Percentiles rank a stretch among this genome's conserved stretches.
These are phyloP conservation scores for Mytilinidion resinicola DNA, from an alignment of 495 filamentous ascomycete genomes.

Conservation along the genomic window DNA sequence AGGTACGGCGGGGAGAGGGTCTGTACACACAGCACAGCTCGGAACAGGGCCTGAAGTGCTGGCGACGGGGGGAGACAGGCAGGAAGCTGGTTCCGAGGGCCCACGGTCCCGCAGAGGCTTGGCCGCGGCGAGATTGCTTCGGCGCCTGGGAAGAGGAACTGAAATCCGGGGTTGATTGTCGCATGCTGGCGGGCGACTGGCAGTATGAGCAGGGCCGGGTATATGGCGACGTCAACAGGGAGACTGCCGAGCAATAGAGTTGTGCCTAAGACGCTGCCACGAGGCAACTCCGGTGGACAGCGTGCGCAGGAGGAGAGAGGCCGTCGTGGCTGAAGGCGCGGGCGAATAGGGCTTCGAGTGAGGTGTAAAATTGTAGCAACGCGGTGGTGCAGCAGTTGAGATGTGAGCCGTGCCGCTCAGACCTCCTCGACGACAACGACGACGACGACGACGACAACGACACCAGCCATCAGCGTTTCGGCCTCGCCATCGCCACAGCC, in stretches of 20 bases:
- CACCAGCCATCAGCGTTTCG: neutral
- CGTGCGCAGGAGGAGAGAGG: neutral
- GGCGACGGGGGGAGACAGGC: neutral
- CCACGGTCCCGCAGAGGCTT: conserved; percentile 17
- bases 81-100: conserved; percentile 11
- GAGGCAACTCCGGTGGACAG: neutral
- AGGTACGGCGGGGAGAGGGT: conserved; percentile 19
- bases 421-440: neutral
- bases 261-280: neutral
- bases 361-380: conserved; percentile 25
- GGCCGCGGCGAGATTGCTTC: conserved; percentile 22
- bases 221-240: conserved; percentile 13
- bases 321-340: conserved; percentile 22
- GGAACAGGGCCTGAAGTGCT: neutral
- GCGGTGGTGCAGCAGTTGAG: neutral
- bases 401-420: conserved; percentile 6
- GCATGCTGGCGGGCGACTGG: conserved; percentile 13
- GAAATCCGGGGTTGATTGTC: conserved; percentile 11
- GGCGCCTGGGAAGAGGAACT: neutral
- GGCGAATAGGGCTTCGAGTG: conserved; percentile 14
- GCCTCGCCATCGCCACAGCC: conserved; percentile 10
- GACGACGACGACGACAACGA: neutral
- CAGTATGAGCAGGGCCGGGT: conserved; percentile 25
- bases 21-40: neutral
- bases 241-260: neutral